A percentile compares a stretch with the other conserved stretches of the same genome.
Conservation (phyloP, 2,329 filamentous ascomycete genomes). For the Proliferodiscus dingleyae region DNA sequence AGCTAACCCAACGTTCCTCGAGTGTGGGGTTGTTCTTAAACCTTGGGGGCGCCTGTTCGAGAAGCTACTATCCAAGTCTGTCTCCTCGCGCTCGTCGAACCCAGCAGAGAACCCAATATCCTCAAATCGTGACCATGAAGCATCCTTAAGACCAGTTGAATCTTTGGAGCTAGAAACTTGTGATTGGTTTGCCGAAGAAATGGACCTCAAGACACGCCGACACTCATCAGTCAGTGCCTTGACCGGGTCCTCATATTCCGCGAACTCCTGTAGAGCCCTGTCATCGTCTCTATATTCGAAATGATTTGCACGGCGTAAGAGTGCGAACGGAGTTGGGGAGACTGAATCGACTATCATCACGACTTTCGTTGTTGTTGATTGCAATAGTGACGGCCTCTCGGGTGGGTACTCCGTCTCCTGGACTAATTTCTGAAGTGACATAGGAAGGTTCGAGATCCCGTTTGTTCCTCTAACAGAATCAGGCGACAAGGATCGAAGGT, state of each 20-base stretch:
- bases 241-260: slow-evolving; percentile 84
- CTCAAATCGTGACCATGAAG: slow-evolving; percentile 95
- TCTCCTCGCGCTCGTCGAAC: slow-evolving; percentile 67
- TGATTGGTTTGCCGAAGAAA: slow-evolving; percentile 85
- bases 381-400: slow-evolving; percentile 68
- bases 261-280: slow-evolving; percentile 75
- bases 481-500: slow-evolving; percentile 85
- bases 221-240: slow-evolving; percentile 90
- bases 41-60: slow-evolving; percentile 40
- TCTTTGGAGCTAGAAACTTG: slow-evolving; percentile 65
- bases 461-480: slow-evolving; percentile 63
- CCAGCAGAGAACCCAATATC: slow-evolving; percentile 84
- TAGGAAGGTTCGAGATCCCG: slow-evolving; percentile 80
- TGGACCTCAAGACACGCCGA: slow-evolving; percentile 79
- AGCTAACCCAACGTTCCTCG: slow-evolving; percentile 57
- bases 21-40: slow-evolving; percentile 61
- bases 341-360: slow-evolving; percentile 96
- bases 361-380: slow-evolving; percentile 78
- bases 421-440: slow-evolving; percentile 84
- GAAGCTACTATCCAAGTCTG: slow-evolving; percentile 42
- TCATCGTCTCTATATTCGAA: slow-evolving; percentile 94
- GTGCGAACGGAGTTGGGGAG: slow-evolving; percentile 87
- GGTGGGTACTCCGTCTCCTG: slow-evolving; percentile 94
- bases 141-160: slow-evolving; percentile 71
- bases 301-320: slow-evolving; percentile 85